Evolutionary conservation across 179 eudicot genomes (phyloP).

Genomic region (Silene coronaria): DNA sequence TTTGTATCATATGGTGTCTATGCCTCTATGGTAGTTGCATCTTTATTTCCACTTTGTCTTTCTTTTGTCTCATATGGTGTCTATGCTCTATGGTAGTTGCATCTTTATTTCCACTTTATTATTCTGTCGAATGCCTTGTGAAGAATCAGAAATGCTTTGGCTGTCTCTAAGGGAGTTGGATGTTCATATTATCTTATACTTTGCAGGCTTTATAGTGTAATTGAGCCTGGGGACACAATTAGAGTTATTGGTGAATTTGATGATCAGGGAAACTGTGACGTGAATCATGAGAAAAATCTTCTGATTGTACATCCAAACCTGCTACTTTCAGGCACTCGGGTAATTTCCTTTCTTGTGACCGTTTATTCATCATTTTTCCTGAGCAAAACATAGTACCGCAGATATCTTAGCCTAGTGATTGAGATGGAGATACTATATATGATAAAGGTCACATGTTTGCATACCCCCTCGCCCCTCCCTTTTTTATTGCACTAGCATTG

Average conservation of each 20-base stretch:
- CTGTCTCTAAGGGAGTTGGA: not conserved
- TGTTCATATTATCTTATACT: conserved; percentile 5
- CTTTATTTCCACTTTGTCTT: not conserved
- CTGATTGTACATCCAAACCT: conserved; percentile 77
- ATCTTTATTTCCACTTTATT: not conserved
- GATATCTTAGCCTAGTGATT: no score
- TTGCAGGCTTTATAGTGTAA: conserved; percentile 68
- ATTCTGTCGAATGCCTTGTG: not conserved
- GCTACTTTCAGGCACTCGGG: conserved; percentile 94
- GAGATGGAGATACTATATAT: no score
- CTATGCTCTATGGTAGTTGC: not conserved
- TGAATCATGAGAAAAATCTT: conserved; percentile 68
- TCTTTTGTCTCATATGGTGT: not conserved
- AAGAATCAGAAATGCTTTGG: not conserved
- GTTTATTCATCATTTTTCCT: not conserved
- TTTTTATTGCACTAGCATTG: not conserved
- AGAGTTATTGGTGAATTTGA: conserved; percentile 82
- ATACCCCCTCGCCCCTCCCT: not conserved
- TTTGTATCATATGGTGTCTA: not conserved
- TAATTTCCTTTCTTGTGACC: conserved; percentile 26
- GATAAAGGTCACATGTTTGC: not conserved
- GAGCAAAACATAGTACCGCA: not conserved
- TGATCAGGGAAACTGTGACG: conserved; percentile 58
- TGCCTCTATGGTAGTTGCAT: not conserved
- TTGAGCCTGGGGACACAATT: conserved; percentile 90